Base-by-base conservation (phyloP, 2,329 filamentous ascomycete species). In the Xylaria sp. region DNA sequence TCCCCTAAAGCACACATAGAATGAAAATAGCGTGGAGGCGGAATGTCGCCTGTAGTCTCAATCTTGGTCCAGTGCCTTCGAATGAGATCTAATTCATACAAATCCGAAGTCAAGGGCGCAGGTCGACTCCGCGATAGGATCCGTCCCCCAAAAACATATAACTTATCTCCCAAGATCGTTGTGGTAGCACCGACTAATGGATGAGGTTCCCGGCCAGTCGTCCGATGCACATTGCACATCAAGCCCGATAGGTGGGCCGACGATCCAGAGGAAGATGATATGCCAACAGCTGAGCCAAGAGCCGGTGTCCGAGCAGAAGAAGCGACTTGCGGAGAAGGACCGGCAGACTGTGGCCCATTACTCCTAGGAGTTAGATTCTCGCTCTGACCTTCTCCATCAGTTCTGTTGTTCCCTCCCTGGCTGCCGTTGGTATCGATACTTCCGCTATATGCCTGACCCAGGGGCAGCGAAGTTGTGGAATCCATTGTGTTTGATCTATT, bases 141-240 rank as follows among this genome's bases (percentile, higher is more conserved):
- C 62, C 95, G 88, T 8, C 96, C 96, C 55, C 96, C 96, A 83
- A 98, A 99, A 3, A 98, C 94, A 79, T 97, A 99, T 25, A 99
- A 86, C 80, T 97, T 98, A 80, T 99, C 96, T 32, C 95, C 96
- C 1, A 99, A 81, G 57, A 98, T 93, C 0, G 96, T 98, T 0
- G 96, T 98, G 0, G 96, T 98, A 5, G 96, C 95, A 37, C 96
- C 96, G 0, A 99, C 96, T 2, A 98, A 84, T 2, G 96, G 92
- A 76, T 93, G 93, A 2, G 96, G 96, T 78, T 98, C 94, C 70
- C 90, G 90, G 42, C 96, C 96, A 0, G 95, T 98, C 1, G 96
- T 98, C 71, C 94, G 84, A 75, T 91, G 88, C n/a, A 91, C 89
- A 77, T 91, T 91, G 76, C 89, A 91, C 88, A 91, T 90, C 63